Base-by-base conservation (phyloP, 2,329 filamentous ascomycete species). In the Colletotrichum sp. region DNA sequence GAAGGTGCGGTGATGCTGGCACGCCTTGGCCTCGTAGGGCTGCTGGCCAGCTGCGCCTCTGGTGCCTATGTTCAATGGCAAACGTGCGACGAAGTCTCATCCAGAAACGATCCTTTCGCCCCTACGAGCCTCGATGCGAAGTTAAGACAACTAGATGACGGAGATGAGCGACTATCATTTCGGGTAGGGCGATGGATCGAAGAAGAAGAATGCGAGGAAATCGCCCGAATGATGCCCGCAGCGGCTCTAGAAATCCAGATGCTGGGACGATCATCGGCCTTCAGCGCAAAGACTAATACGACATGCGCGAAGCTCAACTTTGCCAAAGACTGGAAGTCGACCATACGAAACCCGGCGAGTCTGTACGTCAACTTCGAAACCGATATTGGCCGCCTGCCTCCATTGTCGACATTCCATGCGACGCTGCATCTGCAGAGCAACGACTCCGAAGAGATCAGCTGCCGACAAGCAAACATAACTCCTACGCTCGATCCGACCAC, bases 1-100 rank as follows among this genome's bases (percentile, higher is more conserved):
- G 13, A 48, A 72, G 18, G 48, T 24, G 21, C 26, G 55, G 55
- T 13, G 26, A 62, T 70, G 67, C 21, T 64, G 15, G 28, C 48
- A 56, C 73, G 34, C 24, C 64, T 76, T 10, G 64, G 64, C 10
- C 36, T 73, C 32, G 32, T 60, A 38, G 71, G 70, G 38, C 70
- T 76, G 60, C 16, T 60, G 36, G 73, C 56, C 56, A 73, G 26
- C 56, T 65, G 34, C 48, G 65, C 36, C 32, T 76, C 74, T 16
- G 78, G 69, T 9, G 78, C 78, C 28, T 78, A 79, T 43, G 71
- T 77, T 24, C 77, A 79, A 65, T 77, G 73, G 77, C 77, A 78
- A 64, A 21, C 15, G 43, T 79, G 78, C 66, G 67, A 77, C 26
- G 70, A 32, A 8, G 64, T 67, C 28, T 58, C 68, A 52, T 55